Base-by-base conservation (phyloP, 306 rosid species). In the Quercus gilva region DNA sequence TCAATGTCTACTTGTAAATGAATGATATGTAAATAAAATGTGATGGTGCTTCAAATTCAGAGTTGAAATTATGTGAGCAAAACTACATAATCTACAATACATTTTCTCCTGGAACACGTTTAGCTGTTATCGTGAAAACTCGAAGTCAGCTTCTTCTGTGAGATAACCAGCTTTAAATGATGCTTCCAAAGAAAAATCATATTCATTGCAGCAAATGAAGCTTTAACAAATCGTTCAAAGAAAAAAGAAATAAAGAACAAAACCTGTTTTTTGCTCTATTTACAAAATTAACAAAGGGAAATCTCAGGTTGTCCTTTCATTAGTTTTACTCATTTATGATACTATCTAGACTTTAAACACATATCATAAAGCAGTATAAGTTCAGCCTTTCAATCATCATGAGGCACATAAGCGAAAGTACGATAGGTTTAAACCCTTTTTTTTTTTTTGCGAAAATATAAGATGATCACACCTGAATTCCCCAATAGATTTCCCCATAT, bases 81-180 rank as follows among this genome's bases (percentile, higher is more conserved):
- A 31, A 19, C 19, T 19, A 19, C 25, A 4, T 17, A 67, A 67
- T 19, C 52, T 33, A 31, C 51, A 67, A 33, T 19, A 67, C 6
- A 67, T 29, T 8, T 19, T 67, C 49, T 67, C 25, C 25, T 19
- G 7, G 51, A 33, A 67, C 52, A 67, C 4, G 17, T 9, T 67
- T 35, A 67, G 28, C 25, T 35, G 72, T 14, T 29, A 29, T 29
- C 26, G 10, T 67, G 72, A 19, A 67, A 33, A 19, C 72, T 67
- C 2, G 20, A 19, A 35, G 26, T 33, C 28, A 37, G 74, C 37
- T 35, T 74, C 70, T 58, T 35, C 56, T 45, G 55, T 64, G 67
- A 80, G 73, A 35, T 18, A 26, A 73, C 63, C 53, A 76, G 33
- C 74, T 73, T 17, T 76, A 21, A 76, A 69, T 14, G 55, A n/a